Conservation (phyloP, 2,329 filamentous ascomycete species). For the Metarhizium anisopliae region DNA sequence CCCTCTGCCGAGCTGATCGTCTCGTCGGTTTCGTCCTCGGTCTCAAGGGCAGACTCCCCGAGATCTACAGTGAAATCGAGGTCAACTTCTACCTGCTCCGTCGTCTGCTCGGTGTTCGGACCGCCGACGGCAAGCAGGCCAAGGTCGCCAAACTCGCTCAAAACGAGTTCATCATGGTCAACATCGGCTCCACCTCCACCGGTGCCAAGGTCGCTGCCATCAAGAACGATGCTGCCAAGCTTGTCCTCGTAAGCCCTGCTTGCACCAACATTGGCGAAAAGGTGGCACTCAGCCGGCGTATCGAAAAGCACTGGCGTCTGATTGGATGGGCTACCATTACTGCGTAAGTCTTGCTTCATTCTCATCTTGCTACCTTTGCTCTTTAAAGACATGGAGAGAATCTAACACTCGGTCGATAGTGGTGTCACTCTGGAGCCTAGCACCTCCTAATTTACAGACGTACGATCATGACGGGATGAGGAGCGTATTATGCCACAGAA, state of each 20-base stretch:
- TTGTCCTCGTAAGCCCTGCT: slow-evolving; percentile 84
- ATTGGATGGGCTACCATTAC: slow-evolving; percentile 85
- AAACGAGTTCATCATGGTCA: slow-evolving; percentile 99
- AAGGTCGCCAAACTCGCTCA: slow-evolving; percentile 98
- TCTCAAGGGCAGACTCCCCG: slow-evolving; percentile 83
- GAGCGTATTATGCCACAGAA: slow-evolving; percentile 2
- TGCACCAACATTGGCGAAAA: slow-evolving; percentile 98
- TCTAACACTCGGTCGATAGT: slow-evolving; percentile 19
- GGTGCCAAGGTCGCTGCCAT: slow-evolving; percentile 96
- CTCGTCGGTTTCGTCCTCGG: slow-evolving; percentile 96
- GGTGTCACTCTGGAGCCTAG: slow-evolving; percentile 47
- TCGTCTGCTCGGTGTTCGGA: slow-evolving; percentile 90
- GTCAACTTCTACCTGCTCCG: slow-evolving; percentile 99
- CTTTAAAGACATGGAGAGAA: neutral
- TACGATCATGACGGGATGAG: slow-evolving; percentile 5
- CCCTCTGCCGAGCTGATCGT: slow-evolving; percentile 96
- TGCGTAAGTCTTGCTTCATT: slow-evolving; percentile 36
- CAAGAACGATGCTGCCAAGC: slow-evolving; percentile 94
- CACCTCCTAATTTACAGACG: slow-evolving; percentile 26
- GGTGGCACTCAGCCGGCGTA: slow-evolving; percentile 90
- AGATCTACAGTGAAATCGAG: slow-evolving; percentile 97
- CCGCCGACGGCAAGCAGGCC: slow-evolving; percentile 95
- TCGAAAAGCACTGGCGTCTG: slow-evolving; percentile 98
- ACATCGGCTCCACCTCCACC: slow-evolving; percentile 95
- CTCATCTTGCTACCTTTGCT: too few relatives aligned